Evolutionary conservation across 768 basidiomycete species (phyloP), one percentile per base, ranked within the genome.

Genomic region (Mrakia frigida): DNA sequence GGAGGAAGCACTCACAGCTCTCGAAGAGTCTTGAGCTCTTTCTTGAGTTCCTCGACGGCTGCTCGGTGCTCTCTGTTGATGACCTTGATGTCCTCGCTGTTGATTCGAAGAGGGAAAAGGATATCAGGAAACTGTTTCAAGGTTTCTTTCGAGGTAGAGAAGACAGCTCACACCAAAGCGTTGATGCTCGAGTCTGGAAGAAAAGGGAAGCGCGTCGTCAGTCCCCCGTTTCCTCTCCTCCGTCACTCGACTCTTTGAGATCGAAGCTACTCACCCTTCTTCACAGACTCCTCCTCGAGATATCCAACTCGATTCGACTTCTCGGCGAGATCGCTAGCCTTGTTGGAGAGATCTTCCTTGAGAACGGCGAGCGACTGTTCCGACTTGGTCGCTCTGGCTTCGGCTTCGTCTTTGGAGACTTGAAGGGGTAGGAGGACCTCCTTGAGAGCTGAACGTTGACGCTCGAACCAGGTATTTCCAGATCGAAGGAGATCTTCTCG

Each of bases 291-390:
- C 14, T 68, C 65, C 37, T 68, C 65, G 7, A 68, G 37, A 16
- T 16, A 37, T n/a, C 21, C 35, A 37, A 43, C 35, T 21, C 65
- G 21, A 39, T 41, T 37, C 25, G 65, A 68, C 35, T 39, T 37
- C 25, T 68, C 65, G 25, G 65, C 65, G 39, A 68, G 65, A 25
- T 68, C 65, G 37, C 37, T 25, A 18, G 39, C 39, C 37, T 68
- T 68, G 65, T 43, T 68, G 65, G 9, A 1, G 37, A 68, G 65
- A n/a, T 68, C 65, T 13, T 18, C 1, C 65, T 68, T 68, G 39
- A 68, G 65, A 1, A 68, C 25, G 18, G 10, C 33, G 39, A 68
- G 65, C 2, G 65, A 68, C 37, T n/a, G 37, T 37, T 68, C 39
- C 21, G 39, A 18, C 65, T 39, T 39, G 33, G 35, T 2, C 18